Base-by-base conservation (phyloP, 192 early-diverging fungal species). In the Entomortierella beljakovae region DNA sequence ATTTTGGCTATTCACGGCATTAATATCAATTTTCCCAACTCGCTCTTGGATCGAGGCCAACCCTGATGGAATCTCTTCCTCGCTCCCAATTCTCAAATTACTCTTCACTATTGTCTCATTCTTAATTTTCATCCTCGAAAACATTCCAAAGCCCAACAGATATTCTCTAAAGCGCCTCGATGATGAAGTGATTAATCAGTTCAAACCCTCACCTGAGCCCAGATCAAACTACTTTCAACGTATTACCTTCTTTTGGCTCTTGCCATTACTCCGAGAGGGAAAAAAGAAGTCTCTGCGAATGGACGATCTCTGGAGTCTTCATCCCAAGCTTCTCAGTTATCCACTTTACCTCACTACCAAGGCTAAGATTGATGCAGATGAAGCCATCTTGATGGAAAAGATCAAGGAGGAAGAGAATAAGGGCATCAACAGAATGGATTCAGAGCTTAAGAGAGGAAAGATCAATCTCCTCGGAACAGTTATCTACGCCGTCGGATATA, bases 1-100 rank as follows among this genome's bases (percentile, higher is more conserved):
- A 42, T 88, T 85, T 52, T 89, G 86, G 86, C 68, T 91, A 53
- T 68, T 71, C 31, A 65, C 57, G 3, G 20, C 77, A 9, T 52
- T 88, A 29, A 51, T 77, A 20, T 61, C 65, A 26, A 54, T 70
- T 49, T 81, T 90, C 42, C 80, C 68, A 0, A 57, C 87, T 26
- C 75, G 88, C 11, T 84, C 86, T 26, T 64, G 72, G 62, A 66
- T 69, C 26, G 61, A 79, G 35, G 59, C 42, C 9, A 52, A 52
- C 4, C 34, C 74, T 35, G n/a, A 29, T 9, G 61, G 67, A 1
- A 66, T 69, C 37, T 54, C 61, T 16, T 55, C 79, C 9, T 55
- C 73, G 13, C 33, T 46, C 3, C 54, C 84, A 11, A 61, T 81
- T n/a, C 64, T 81, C 8, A 79, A 72, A 11, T 63, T 74, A 16